These are phyloP conservation scores for Eucalyptus erythrocorys DNA, from an alignment of 345 rosid species.

Conservation along the genomic window DNA sequence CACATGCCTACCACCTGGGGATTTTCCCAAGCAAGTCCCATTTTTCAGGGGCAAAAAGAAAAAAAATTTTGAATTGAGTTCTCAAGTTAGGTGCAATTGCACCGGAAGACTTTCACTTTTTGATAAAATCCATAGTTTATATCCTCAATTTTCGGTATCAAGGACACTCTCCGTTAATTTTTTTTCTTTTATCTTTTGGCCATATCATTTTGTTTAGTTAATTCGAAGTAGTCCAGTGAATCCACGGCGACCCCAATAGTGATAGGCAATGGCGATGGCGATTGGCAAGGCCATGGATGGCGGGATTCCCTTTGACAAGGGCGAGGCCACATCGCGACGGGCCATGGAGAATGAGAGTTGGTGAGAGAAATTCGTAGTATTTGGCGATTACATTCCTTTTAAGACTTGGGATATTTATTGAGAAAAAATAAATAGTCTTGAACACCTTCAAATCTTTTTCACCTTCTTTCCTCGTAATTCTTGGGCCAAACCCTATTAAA, in stretches of 20 bases:
- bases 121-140: background rate
- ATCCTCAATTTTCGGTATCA: background rate
- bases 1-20: background rate
- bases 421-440: background rate
- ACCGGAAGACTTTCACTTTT: background rate
- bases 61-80: background rate
- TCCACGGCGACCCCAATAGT: fast-evolving
- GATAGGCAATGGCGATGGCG: no score
- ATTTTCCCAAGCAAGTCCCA: background rate
- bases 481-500: background rate
- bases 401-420: background rate
- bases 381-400: background rate
- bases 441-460: background rate
- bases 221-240: fast-evolving
- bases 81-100: background rate
- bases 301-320: fast-evolving
- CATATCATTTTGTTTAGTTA: background rate
- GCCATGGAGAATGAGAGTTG: background rate
- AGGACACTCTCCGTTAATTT: background rate
- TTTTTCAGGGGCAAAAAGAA: background rate
- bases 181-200: background rate
- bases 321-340: fast-evolving
- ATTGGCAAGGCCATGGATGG: background rate
- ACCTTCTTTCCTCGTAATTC: background rate
- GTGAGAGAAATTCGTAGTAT: fast-evolving